Evolutionary conservation across 164 flowering plant species (phyloP).

Genomic region (Malania oleifera): DNA sequence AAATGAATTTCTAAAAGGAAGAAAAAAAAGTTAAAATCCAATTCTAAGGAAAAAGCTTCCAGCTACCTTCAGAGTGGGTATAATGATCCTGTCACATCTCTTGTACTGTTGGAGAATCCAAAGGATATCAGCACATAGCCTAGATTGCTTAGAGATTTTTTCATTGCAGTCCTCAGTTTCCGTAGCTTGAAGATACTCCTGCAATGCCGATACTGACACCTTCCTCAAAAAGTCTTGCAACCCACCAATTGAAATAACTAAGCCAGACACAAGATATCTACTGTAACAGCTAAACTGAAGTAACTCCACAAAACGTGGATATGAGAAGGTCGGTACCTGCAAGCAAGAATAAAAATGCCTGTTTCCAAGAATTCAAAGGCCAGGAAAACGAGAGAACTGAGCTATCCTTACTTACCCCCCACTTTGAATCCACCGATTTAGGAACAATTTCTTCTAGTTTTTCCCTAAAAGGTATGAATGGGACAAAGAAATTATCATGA

Average conservation of each 20-base stretch:
- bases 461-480: conserved; percentile 63
- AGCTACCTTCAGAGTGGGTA: conserved; percentile 81
- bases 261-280: conserved; percentile 68
- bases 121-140: conserved; percentile 56
- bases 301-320: conserved; percentile 73
- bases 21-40: neutral
- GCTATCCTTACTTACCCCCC: conserved; percentile 59
- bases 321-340: conserved; percentile 83
- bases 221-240: conserved; percentile 87
- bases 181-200: conserved; percentile 57
- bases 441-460: conserved; percentile 62
- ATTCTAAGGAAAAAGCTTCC: neutral
- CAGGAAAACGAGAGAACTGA: neutral
- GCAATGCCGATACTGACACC: conserved; percentile 65
- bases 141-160: conserved; percentile 34
- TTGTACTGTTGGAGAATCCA: conserved; percentile 76
- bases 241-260: conserved; percentile 86
- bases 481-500: conserved; percentile 41
- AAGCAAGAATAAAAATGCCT: conserved; percentile 14
- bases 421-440: conserved; percentile 39
- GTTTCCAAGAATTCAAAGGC: conserved; percentile 1
- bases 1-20: too few species aligned
- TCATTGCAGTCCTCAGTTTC: conserved; percentile 26
- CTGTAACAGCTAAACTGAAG: conserved; percentile 74
- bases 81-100: conserved; percentile 79